A percentile compares a stretch with the other conserved stretches of the same genome.
Evolutionary conservation across 176 grass and related monocot genomes (phyloP).

Genomic region (Phyllostachys edulis): DNA sequence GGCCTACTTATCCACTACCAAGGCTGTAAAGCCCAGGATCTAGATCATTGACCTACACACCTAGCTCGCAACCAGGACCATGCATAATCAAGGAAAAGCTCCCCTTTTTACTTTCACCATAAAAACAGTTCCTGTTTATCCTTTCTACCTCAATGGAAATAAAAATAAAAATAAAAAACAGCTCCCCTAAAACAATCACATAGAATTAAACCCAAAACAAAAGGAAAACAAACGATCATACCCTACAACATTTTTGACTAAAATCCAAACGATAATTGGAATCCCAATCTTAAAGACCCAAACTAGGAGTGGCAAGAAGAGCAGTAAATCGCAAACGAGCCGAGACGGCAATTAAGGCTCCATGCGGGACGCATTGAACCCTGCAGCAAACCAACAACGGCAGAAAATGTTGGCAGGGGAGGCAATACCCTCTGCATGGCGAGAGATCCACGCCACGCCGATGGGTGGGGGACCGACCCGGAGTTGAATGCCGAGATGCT

Average conservation of each 20-base stretch:
- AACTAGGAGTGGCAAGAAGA: background rate
- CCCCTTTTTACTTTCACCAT: background rate
- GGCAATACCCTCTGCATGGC: slow-evolving; percentile 23
- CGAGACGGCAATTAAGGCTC: background rate
- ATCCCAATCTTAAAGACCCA: background rate
- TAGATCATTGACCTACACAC: slow-evolving; percentile 24
- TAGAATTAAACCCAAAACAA: background rate
- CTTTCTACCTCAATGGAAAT: background rate
- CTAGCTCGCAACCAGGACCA: background rate
- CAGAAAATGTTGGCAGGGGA: slow-evolving; percentile 5
- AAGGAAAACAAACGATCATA: background rate
- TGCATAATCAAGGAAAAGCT: background rate
- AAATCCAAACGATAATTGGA: background rate
- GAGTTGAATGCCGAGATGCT: slow-evolving; percentile 9
- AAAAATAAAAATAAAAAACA: background rate
- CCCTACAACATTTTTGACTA: background rate
- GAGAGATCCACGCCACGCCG: background rate
- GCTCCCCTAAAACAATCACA: background rate
- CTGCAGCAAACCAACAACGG: background rate
- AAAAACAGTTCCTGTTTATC: background rate
- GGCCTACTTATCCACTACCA: slow-evolving; percentile 37
- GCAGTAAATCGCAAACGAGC: background rate
- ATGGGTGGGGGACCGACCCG: background rate
- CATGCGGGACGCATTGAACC: background rate
- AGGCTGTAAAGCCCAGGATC: slow-evolving; percentile 50